These are phyloP conservation scores for Oemleria cerasiformis DNA, from an alignment of 306 rosid species.

Conservation along the genomic window DNA sequence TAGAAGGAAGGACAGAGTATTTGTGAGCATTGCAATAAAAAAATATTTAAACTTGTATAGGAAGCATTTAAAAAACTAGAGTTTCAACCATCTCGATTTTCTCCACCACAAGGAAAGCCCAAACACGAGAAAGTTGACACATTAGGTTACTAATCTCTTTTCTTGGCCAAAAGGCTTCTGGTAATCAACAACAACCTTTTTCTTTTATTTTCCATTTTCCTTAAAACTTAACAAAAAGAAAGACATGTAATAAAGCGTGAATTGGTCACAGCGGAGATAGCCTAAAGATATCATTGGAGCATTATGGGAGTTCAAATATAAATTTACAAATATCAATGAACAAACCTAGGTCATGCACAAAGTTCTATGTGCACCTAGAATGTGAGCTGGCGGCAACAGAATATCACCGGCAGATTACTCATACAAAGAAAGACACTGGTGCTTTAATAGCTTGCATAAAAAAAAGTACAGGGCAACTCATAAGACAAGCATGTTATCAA, in stretches of 20 bases:
- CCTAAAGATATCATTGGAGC: neutral
- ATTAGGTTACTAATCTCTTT: neutral
- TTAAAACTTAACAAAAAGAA: neutral
- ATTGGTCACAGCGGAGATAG: neutral
- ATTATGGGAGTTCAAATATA: neutral
- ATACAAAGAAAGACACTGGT: neutral
- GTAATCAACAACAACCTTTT: too few relatives aligned
- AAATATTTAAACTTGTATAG: neutral
- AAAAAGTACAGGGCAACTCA: neutral
- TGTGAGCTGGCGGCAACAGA: neutral
- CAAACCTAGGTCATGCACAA: neutral
- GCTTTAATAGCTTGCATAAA: neutral
- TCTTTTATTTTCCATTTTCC: neutral
- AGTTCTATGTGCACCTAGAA: neutral
- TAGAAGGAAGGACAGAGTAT: neutral
- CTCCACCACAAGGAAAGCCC: neutral
- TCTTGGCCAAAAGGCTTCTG: neutral
- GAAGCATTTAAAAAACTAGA: conserved; percentile 2
- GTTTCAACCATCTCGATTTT: neutral
- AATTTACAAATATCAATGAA: neutral
- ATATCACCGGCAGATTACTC: neutral
- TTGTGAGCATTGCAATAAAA: neutral
- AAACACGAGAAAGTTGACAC: too few relatives aligned
- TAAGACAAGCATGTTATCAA: neutral
- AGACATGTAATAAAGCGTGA: neutral